Evolutionary conservation across 176 grass and related monocot species (phyloP), one percentile per base, ranked within the genome.

Genomic region (Tillandsia fasciculata): DNA sequence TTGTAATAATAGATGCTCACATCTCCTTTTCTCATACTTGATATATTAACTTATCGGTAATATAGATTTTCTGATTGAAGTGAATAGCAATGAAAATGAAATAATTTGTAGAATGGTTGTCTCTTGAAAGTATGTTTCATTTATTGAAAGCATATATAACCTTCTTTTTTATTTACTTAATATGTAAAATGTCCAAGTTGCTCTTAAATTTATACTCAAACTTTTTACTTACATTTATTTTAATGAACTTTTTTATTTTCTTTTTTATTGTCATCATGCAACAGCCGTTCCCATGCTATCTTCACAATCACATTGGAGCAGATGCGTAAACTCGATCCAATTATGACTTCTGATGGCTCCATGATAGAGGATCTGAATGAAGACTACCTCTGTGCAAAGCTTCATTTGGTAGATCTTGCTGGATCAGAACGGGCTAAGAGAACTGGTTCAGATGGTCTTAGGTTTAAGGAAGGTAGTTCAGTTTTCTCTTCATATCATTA

Each of bases 241-340:
- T 74, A 71, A 77, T 71, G 48, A 83, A 80, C 20, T 69, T 67
- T 69, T 80, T 83, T 28, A 2, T 9, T 70, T 77, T 70, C 73
- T 88, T 70, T 77, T 70, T 77, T 88, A 72, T 48, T 89, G 81
- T 73, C 53, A 48, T 57, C 78, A 79, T 85, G 68, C 81, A 79
- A 88, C 87, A 99, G 95, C 84, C 90, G 95, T 88, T 99, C 95
- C 84, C 95, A 99, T 94, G 95, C 90, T 78, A 99, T 99, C 87
- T 99, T 99, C 84, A 99, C 95, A 85, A 99, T 99, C 84, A 99
- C 90, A 84, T 94, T 99, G 87, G 95, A 99, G 89, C 95, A 99
- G 89, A 90, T 99, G 87, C 87, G 87, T 50, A 99, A 94, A 92
- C 53, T 80, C 82, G 87, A 88, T 50, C 82, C 90, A 51, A 73